Conservation (phyloP, 495 filamentous ascomycete genomes). For the Chaetomium cochliodes region DNA sequence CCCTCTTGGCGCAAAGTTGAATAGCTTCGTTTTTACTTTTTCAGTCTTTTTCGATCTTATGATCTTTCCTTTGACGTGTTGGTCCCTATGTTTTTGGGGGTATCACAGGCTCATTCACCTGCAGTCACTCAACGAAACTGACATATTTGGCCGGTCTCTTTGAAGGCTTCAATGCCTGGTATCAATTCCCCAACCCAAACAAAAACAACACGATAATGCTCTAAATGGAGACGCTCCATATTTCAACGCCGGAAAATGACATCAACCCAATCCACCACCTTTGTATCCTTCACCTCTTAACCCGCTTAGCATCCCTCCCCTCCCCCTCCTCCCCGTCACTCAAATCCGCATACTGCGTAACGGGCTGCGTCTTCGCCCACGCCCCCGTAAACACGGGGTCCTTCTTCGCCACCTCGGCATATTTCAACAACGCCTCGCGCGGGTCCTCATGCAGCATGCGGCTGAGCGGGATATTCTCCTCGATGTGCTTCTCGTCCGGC, state of each 20-base stretch:
- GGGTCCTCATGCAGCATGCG: slow-evolving; percentile 98
- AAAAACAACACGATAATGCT: no score
- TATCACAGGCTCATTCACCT: no score
- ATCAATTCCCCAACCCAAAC: no score
- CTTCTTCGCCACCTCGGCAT: slow-evolving; percentile 90
- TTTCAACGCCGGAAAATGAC: no score
- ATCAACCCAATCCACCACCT: neutral
- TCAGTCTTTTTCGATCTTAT: neutral
- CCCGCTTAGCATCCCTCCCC: slow-evolving; percentile 68
- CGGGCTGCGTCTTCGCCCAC: slow-evolving; percentile 89
- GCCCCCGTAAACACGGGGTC: slow-evolving; percentile 92
- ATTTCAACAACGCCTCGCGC: slow-evolving; percentile 88
- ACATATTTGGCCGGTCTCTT: no score
- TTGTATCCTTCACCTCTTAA: slow-evolving; percentile 40
- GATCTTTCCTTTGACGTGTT: neutral
- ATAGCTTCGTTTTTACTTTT: neutral
- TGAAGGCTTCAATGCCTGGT: no score
- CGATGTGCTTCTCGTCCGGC: slow-evolving; percentile 86
- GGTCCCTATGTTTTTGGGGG: no score
- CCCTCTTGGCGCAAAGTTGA: slow-evolving; percentile 26
- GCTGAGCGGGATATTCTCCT: slow-evolving; percentile 81
- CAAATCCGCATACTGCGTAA: slow-evolving; percentile 86
- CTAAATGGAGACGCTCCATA: no score
- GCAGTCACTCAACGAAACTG: no score
- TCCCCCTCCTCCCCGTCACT: slow-evolving; percentile 76